Evolutionary conservation across 1,284 basidiomycete genomes (phyloP), one percentile per base, ranked within the genome.

Genomic region (Sanghuangporus sanghuang): DNA sequence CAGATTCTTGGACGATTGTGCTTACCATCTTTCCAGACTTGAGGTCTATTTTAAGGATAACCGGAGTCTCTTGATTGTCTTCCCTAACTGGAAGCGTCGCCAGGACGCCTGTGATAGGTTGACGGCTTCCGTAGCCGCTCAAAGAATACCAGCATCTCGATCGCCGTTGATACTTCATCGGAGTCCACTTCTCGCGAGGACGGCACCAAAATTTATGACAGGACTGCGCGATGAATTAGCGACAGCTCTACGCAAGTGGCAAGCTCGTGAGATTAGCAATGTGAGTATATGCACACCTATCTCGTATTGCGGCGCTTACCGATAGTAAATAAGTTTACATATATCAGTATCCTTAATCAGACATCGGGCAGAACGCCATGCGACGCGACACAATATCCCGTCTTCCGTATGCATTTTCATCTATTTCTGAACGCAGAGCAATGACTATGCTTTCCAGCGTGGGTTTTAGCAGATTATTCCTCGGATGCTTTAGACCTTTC

Each of bases 351-450:
- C 64, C 77, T 96, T 58, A 96, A 96, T 68, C 93, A 96, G 73
- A 83, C 92, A 23, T 95, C 93, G 1, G 93, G 93, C 55, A 81
- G 93, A n/a, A 96, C 93, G 1, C 93, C 93, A 1, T 94, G 88
- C 70, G 93, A 98, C 76, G 92, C 96, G 6, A 97, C 95, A 0
- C 94, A 97, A 71, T 98, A 96, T 75, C 96, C 96, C 0, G 87
- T 98, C 18, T 96, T 98, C 70, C 95, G 93, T 92, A 70, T 66
- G 86, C 78, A 27, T 64, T 44, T 59, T 46, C 14, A 3, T 9
- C 23, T 42, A 67, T 49, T 63, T 21, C 46, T 8, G 4, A 18
- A 40, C 58, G 44, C 21, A 21, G 16, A 35, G 59, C 21, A 21
- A 44, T 67, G 27, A 67, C 16, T 56, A 55, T 55, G 57, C 36